These are phyloP conservation scores for Angomonas deanei DNA, from an alignment of 208 protist genomes.

Conservation along the genomic window DNA sequence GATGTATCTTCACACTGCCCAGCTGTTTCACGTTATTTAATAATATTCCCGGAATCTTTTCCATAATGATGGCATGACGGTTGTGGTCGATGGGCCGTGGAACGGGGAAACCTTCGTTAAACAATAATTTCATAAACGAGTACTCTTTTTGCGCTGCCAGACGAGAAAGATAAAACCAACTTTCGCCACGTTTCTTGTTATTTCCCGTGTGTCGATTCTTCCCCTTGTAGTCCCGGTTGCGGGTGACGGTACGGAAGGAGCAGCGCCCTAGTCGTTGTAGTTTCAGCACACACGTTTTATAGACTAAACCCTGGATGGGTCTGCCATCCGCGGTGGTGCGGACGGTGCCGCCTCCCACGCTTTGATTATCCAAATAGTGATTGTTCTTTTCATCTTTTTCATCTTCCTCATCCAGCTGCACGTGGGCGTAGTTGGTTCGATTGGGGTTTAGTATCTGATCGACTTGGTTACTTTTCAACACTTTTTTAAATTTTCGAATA, in stretches of 20 bases:
- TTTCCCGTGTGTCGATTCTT: slow-evolving; percentile 45
- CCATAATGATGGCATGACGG: slow-evolving; percentile 98
- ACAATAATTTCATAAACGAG: slow-evolving; percentile 97
- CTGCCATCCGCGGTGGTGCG: not conserved
- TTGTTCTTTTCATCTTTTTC: too few relatives aligned
- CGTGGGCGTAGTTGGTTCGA: not conserved
- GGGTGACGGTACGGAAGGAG: slow-evolving; percentile 96
- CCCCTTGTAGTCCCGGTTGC: slow-evolving; percentile 97
- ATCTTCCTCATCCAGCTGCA: too few relatives aligned
- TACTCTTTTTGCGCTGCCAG: slow-evolving; percentile 98
- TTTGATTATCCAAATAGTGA: too few relatives aligned
- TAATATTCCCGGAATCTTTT: slow-evolving; percentile 87
- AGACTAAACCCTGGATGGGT: too few relatives aligned
- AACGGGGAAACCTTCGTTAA: slow-evolving; percentile 95
- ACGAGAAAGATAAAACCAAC: slow-evolving; percentile 98
- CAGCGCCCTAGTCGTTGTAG: slow-evolving; percentile 96
- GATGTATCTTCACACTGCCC: slow-evolving; percentile 5
- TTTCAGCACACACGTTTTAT: slow-evolving; percentile 89
- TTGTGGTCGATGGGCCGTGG: slow-evolving; percentile 97
- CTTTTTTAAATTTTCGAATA: not conserved
- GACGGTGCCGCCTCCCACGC: too few relatives aligned
- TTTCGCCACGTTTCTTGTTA: slow-evolving; percentile 39
- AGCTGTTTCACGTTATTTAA: slow-evolving; percentile 92
- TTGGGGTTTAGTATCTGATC: not conserved
- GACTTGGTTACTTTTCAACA: not conserved